Evolutionary conservation across 106 monocot genomes (phyloP), one percentile per base, ranked within the genome.

Genomic region (Xerophyta viscosa): DNA sequence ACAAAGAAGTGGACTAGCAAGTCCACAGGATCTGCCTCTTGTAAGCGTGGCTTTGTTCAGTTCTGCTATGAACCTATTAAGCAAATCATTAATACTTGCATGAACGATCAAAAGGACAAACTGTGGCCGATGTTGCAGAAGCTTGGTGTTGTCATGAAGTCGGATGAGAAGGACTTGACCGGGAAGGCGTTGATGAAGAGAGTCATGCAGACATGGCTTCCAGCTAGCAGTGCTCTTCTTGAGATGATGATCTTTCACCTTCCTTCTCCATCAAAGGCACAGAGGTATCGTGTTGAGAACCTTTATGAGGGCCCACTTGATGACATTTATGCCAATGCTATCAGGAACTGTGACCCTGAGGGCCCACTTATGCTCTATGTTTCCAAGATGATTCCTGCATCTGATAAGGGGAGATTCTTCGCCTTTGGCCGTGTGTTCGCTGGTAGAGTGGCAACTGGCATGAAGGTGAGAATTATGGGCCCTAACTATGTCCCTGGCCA

Each of bases 191-290:
- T 75, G 63, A 75, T 75, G 75, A 75, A 75, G 63, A 62, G 75
- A 25, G 75, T 75, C 6, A 75, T 75, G 75, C 75, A 75, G 44
- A 75, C 51, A 7, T 75, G 75, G 75, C 57, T 75, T 13, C 75
- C 75, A 27, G 75, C 75, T 1, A 75, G 75, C 27, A 68, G 21
- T 12, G 75, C 75, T 13, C 63, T 75, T 31, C 68, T 75, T 57
- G 75, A 75, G 46, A 75, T 75, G 75, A 75, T 75, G 75, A 75
- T 75, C 27, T 75, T 75, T 26, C 75, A 68, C 20, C 75, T 75
- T 29, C 75, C 75, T 20, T 75, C 75, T n/a, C 75, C 75, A 22
- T 24, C 68, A 0, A 68, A 43, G 29, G 75, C 75, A 22, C 75
- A 75, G 49, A 68, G 18, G 52, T 75, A 75, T 39, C 75, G 68